Conservation (phyloP, 73 alveolate genomes). For the Symbiodinium natans region DNA sequence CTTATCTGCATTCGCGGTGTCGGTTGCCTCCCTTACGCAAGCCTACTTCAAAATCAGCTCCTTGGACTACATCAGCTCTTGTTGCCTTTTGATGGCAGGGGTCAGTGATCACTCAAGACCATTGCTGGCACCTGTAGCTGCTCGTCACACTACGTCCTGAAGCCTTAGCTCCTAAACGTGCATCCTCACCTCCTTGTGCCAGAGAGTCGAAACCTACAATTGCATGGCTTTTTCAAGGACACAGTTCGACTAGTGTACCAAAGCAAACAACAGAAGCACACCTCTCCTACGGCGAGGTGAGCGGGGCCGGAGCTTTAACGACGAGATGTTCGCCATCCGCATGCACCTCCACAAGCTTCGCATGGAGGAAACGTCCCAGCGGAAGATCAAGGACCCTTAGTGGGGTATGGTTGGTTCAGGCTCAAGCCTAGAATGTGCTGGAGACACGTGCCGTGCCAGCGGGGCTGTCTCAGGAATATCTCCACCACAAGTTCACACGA, state of each 20-base stretch:
- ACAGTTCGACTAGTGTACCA: no score
- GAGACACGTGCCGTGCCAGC: no score
- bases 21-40: conserved; percentile 69
- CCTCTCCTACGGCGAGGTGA: no score
- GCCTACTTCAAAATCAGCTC: conserved; percentile 47
- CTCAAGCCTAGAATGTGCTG: neutral
- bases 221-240: no score
- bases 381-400: conserved; percentile 17
- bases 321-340: conserved; percentile 17
- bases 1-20: conserved; percentile 68
- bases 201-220: no score
- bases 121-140: no score
- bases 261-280: no score
- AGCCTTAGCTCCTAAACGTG: no score
- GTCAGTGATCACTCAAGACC: no score
- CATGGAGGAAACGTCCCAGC: neutral
- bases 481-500: conserved; percentile 34
- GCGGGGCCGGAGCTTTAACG: conserved; percentile 22
- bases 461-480: conserved; percentile 21
- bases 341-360: conserved; percentile 42
- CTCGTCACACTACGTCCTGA: no score
- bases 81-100: neutral
- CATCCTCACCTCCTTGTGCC: no score
- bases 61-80: neutral
- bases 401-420: no score